Evolutionary conservation across 805 yeast species (phyloP).

Genomic region (Yarrowia alimentaria): DNA sequence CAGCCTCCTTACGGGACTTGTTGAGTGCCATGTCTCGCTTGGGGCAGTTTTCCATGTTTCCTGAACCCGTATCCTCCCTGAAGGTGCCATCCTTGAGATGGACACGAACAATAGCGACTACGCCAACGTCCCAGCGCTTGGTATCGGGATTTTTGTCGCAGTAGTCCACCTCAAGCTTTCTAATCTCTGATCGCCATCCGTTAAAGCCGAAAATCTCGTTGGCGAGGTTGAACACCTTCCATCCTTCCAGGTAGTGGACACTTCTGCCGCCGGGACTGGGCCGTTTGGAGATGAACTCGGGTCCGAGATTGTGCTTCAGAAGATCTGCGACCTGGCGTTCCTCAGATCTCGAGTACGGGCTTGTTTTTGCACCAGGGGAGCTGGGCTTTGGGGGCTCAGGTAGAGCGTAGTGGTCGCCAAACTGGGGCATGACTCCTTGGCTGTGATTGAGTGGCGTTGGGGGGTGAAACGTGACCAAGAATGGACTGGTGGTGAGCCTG

Average conservation of each 20-base stretch:
- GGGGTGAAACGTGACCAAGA: background rate
- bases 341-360: conserved; percentile 8
- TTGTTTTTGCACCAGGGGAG: conserved; percentile 5
- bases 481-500: no score
- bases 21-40: conserved; percentile 67
- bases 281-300: conserved; percentile 47
- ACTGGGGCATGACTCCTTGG: conserved; percentile 10
- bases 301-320: conserved; percentile 36
- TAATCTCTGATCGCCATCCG: conserved; percentile 72
- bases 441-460: background rate
- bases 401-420: conserved; percentile 24
- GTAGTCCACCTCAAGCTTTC: conserved; percentile 56
- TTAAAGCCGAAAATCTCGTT: conserved; percentile 75
- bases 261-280: conserved; percentile 56
- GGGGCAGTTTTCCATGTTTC: conserved; percentile 55
- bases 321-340: conserved; percentile 19
- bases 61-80: conserved; percentile 76
- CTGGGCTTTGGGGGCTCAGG: conserved; percentile 14
- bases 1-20: conserved; percentile 80
- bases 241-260: conserved; percentile 69
- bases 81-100: conserved; percentile 77
- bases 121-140: conserved; percentile 32
- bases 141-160: conserved; percentile 35
- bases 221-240: conserved; percentile 68
- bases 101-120: conserved; percentile 54